Conservation (phyloP, 2,329 filamentous ascomycete genomes). For the Nothopassalora personata region DNA sequence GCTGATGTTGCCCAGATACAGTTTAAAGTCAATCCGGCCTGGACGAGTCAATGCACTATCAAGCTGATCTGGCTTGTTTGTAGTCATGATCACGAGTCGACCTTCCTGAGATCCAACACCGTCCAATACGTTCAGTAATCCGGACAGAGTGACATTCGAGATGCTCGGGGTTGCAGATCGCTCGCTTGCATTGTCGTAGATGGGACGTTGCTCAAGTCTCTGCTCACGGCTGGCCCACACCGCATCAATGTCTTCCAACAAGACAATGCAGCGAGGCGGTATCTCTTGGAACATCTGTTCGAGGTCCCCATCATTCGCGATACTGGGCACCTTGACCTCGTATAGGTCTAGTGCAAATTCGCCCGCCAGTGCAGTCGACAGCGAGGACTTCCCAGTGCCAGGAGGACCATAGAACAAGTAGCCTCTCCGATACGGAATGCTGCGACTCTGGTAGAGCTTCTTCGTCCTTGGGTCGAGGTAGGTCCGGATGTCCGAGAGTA, state of each 20-base stretch:
- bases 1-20: conserved; percentile 23
- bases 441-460: conserved; percentile 73
- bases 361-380: conserved; percentile 36
- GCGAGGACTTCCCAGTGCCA: conserved; percentile 25
- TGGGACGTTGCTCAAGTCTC: conserved; percentile 23
- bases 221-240: conserved; percentile 24
- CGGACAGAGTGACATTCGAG: conserved; percentile 55
- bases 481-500: conserved; percentile 67
- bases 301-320: conserved; percentile 57
- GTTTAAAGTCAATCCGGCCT: conserved; percentile 55
- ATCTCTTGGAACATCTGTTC: conserved; percentile 37
- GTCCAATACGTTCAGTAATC: conserved; percentile 74
- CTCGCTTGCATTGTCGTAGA: conserved; percentile 16
- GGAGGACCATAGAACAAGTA: conserved; percentile 69
- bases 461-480: conserved; percentile 65
- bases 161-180: conserved; percentile 37
- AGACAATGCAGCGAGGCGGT: conserved; percentile 38
- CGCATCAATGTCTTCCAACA: conserved; percentile 42
- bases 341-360: conserved; percentile 37
- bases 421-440: conserved; percentile 76
- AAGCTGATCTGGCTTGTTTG: conserved; percentile 65
- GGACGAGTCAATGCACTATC: conserved; percentile 68
- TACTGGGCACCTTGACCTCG: conserved; percentile 38
- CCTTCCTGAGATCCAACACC: conserved; percentile 72
- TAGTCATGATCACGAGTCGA: conserved; percentile 72